Evolutionary conservation across 306 rosid species (phyloP), one percentile per base, ranked within the genome.

Genomic region (Casuarina glauca): DNA sequence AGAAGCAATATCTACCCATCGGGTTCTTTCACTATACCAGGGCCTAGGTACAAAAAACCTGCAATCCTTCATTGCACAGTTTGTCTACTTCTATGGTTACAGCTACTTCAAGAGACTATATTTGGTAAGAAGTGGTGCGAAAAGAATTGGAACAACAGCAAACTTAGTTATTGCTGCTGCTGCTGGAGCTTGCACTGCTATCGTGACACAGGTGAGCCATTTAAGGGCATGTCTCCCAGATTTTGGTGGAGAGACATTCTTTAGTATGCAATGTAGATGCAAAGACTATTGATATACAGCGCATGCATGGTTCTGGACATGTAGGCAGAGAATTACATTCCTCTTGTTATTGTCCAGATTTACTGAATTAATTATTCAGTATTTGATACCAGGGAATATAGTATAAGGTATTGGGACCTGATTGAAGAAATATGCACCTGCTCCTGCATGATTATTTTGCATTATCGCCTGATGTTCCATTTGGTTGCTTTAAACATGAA

Each of bases 131-230:
- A 90, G 93, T 50, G 97, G 98, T 60, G 81, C 80, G 79, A 96
- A 85, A 78, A 84, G 87, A 60, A 96, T 96, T 62, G 98, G 97
- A 76, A 93, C 97, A 44, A 87, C 67, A 72, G 96, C 90, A 69
- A 96, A 96, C 82, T 85, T 96, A 84, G 48, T 86, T 69, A 79
- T 96, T 72, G 99, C 99, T 78, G 99, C 99, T 67, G 97, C 97
- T 74, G 99, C 99, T 42, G 99, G 99, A 72, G 94, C 97, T 57
- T 93, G 97, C 90, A 96, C 97, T 52, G 99, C 98, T 53, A 74
- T 96, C 78, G 69, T 63, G 32, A 96, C 99, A 76, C 99, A 96
- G 98, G 99, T 96, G 81, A 83, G 87, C 81, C 72, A 42, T 70
- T 67, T 48, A 51, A 60, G 52, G 32, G n/a, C 10, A 19, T 39